Base-by-base conservation (phyloP, 805 yeast species). In the Wickerhamiella alocasiicola region DNA sequence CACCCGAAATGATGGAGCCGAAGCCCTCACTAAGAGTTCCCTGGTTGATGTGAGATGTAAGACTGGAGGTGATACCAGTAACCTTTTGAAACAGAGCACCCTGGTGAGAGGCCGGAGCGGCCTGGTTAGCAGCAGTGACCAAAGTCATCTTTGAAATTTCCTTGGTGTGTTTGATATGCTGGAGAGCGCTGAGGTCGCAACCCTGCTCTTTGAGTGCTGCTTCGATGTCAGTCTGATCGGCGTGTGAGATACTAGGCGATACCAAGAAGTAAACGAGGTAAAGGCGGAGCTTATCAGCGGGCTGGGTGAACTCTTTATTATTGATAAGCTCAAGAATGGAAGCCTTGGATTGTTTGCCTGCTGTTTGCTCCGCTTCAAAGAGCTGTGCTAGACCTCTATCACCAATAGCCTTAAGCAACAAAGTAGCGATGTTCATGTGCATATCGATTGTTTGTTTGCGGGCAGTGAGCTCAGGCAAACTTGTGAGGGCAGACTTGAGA, bases 401-500 rank as follows among this genome's bases (percentile, higher is more conserved):
- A 53, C 88, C 91, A 45, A 91, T 67, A 49, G 85, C 84, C 54
- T 78, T 76, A 45, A 91, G 70, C 39, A 91, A 65, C 15, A 85
- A 73, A 7, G 95, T 82, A 46, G 93, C 74, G 19, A 91, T 87
- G 53, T 83, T 85, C 95, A 91, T 88, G 62, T 91, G 99, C 78
- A 83, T 81, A 63, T 91, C 99, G 51, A 91, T 78, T 24, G 84
- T 75, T 40, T 76, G 68, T 59, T 91, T 91, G 52, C 94, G 74
- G 5, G 84, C 81, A 0, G 96, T 83, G 46, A 91, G 66, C 58
- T 85, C 94, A 3, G 98, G 99, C 43, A 91, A 69, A 25, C 84
- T 85, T 37, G 85, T 85, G 31, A 91, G 85, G 7, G 95, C 96
- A 28, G 69, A 64, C 52, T 66, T 66, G 24, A 78, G 55, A 40